A percentile compares a stretch with the other conserved stretches of the same genome.
These are phyloP conservation scores for Acacia pycnantha DNA, from an alignment of 331 rosid genomes.

Conservation along the genomic window DNA sequence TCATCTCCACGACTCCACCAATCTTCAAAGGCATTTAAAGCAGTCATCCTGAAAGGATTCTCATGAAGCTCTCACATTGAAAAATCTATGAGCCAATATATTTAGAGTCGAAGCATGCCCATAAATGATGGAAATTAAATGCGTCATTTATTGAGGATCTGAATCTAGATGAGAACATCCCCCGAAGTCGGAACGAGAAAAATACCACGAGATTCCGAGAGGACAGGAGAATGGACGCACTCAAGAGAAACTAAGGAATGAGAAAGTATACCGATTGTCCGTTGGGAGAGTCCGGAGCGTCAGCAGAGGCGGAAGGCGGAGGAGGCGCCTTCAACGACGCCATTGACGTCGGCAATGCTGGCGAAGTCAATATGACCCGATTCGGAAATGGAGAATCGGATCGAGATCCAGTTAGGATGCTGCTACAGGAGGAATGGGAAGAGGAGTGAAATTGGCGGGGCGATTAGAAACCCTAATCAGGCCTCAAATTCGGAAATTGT, in stretches of 20 bases:
- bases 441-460: conserved; percentile 55
- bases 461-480: conserved; percentile 54
- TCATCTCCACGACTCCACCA: conserved; percentile 24
- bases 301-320: conserved; percentile 25
- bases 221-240: background rate
- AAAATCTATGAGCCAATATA: background rate
- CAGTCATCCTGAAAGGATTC: background rate
- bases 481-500: conserved; percentile 22
- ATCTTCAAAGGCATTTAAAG: conserved; percentile 27
- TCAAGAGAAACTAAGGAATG: background rate
- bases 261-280: conserved; percentile 51
- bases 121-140: background rate
- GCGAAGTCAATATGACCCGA: conserved; percentile 36
- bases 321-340: conserved; percentile 67
- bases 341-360: conserved; percentile 61
- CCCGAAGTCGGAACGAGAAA: background rate
- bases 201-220: background rate
- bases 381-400: conserved; percentile 45
- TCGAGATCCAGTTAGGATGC: conserved; percentile 41
- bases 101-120: background rate
- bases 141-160: conserved; percentile 18
- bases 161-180: conserved; percentile 13
- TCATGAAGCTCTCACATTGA: background rate
- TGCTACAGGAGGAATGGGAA: conserved; percentile 8
- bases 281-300: conserved; percentile 43